A percentile compares a stretch with the other conserved stretches of the same genome.
Evolutionary conservation across 2,329 filamentous ascomycete genomes (phyloP).

Genomic region (Claviceps pazoutovae): DNA sequence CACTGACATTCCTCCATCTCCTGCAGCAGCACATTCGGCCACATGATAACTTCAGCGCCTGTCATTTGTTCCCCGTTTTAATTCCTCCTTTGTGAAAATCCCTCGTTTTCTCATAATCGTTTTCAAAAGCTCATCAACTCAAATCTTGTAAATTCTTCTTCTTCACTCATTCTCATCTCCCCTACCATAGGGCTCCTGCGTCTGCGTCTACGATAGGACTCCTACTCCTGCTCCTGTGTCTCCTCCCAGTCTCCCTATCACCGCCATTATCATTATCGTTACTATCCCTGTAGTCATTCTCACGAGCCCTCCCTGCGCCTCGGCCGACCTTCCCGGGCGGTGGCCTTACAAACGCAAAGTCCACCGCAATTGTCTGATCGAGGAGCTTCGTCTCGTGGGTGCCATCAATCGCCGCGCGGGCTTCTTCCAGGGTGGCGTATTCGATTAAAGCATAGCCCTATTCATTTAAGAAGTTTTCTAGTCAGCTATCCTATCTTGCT

Average conservation of each 20-base stretch:
- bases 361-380: constrained; percentile 67
- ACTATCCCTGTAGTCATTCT: constrained; percentile 10
- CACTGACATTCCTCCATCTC: too few relatives aligned
- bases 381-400: constrained; percentile 66
- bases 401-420: constrained; percentile 67
- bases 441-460: constrained; percentile 79
- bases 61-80: too few relatives aligned
- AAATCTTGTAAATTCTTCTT: background rate
- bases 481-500: background rate
- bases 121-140: too few relatives aligned
- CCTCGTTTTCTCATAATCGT: too few relatives aligned
- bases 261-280: constrained; percentile 8
- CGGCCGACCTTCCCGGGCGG: constrained; percentile 41
- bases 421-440: constrained; percentile 66
- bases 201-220: constrained; percentile 9
- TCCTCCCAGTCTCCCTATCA: constrained; percentile 10
- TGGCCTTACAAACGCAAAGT: constrained; percentile 75
- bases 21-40: too few relatives aligned
- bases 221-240: constrained; percentile 33
- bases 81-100: too few relatives aligned
- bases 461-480: background rate
- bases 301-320: constrained; percentile 20
- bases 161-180: constrained; percentile 18
- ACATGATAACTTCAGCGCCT: too few relatives aligned
- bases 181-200: constrained; percentile 16